Conservation (phyloP, 805 yeast genomes). For the Tetrapisispora taiwanensis region DNA sequence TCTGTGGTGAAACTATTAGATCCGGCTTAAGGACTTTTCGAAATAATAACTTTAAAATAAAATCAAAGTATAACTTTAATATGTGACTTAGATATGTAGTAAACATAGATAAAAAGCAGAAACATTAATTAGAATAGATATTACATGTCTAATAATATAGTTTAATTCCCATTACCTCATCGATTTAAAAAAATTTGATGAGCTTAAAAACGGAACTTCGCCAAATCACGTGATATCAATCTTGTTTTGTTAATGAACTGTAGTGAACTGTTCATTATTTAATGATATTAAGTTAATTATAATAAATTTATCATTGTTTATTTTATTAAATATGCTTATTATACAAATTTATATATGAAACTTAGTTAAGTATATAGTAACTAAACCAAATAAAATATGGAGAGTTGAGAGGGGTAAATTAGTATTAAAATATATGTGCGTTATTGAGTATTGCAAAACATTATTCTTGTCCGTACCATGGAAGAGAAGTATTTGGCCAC, state of each 20-base stretch:
- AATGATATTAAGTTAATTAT: too few species aligned
- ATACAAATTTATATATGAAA: neutral
- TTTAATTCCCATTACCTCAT: neutral
- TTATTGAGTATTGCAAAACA: too few species aligned
- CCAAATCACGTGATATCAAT: neutral
- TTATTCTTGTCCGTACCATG: slow-evolving; percentile 18
- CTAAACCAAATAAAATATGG: neutral
- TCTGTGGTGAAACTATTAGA: too few species aligned
- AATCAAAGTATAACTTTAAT: too few species aligned
- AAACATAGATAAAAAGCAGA: neutral
- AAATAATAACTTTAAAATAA: too few species aligned
- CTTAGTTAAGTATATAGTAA: neutral
- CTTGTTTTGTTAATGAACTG: too few species aligned
- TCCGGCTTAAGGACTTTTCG: too few species aligned
- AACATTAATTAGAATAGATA: neutral
- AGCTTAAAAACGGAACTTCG: neutral
- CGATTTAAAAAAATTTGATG: neutral
- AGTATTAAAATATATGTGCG: too few species aligned
- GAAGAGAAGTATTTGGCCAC: slow-evolving; percentile 59
- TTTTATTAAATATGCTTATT: neutral
- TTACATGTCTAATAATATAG: neutral
- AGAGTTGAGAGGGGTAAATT: too few species aligned
- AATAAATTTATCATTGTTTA: neutral
- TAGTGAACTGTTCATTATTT: too few species aligned
- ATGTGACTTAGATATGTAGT: too few species aligned